A percentile compares a stretch with the other conserved stretches of the same genome.
Evolutionary conservation across 345 rosid genomes (phyloP).

Genomic region (rapeseed (Brassica napus)): DNA sequence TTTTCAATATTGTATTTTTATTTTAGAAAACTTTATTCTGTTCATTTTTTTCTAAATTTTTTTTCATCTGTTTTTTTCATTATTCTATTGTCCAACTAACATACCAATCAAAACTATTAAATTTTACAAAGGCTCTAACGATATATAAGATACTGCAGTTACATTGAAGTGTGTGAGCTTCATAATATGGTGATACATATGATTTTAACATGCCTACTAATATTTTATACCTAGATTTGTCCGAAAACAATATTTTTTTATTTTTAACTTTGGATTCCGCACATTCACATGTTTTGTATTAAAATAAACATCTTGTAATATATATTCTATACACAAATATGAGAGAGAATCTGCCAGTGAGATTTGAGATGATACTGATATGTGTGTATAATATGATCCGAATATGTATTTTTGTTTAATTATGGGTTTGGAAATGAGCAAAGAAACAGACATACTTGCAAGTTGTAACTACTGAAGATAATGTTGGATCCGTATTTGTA

Average conservation of each 20-base stretch:
- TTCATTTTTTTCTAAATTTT: neutral
- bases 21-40: neutral
- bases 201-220: neutral
- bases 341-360: slow-evolving; percentile 13
- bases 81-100: neutral
- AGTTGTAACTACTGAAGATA: neutral
- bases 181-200: neutral
- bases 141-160: neutral
- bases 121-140: neutral
- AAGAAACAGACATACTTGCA: slow-evolving; percentile 20
- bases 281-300: neutral
- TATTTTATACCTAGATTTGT: neutral
- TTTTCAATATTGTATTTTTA: neutral
- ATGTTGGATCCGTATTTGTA: slow-evolving; percentile 31
- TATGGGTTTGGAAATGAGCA: slow-evolving; percentile 19
- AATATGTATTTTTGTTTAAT: slow-evolving; percentile 6
- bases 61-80: neutral
- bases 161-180: neutral
- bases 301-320: neutral
- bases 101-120: neutral
- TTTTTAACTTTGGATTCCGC: neutral
- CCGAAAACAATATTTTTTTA: neutral
- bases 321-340: neutral
- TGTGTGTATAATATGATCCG: neutral
- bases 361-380: slow-evolving; percentile 19